Percentiles rank a stretch among this genome's conserved stretches.
These are phyloP conservation scores for Xylaria venustula DNA, from an alignment of 495 filamentous ascomycete genomes.

Conservation along the genomic window DNA sequence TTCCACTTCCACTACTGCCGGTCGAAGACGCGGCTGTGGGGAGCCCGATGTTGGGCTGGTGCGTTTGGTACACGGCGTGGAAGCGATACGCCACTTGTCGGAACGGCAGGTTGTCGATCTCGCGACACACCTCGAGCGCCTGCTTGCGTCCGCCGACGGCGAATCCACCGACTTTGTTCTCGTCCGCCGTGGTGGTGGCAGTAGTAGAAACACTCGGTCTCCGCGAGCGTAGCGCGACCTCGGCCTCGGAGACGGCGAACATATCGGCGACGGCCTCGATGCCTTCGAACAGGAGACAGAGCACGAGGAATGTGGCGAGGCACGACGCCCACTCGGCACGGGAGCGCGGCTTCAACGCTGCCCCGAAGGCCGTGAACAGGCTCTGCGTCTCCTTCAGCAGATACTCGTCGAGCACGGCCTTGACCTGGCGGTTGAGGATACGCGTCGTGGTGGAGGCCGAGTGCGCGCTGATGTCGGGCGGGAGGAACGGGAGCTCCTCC, in stretches of 20 bases:
- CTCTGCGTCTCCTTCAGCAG: conserved; percentile 41
- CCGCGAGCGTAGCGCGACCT: conserved; percentile 38
- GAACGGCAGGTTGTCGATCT: conserved; percentile 53
- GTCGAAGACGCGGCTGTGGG: background rate
- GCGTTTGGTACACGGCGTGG: conserved; percentile 53
- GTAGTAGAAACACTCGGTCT: background rate
- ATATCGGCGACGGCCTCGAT: conserved; percentile 50
- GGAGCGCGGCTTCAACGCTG: conserved; percentile 47
- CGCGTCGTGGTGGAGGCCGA: conserved; percentile 45
- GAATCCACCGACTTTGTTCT: conserved; percentile 38
- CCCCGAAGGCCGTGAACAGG: conserved; percentile 46
- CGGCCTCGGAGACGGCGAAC: conserved; percentile 48
- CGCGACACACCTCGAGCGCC: conserved; percentile 34
- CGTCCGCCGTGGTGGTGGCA: conserved; percentile 17
- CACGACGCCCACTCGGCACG: conserved; percentile 51
- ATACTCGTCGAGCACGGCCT: conserved; percentile 50
- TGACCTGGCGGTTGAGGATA: conserved; percentile 53
- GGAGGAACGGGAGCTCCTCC: background rate
- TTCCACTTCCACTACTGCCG: background rate
- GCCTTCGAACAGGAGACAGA: conserved; percentile 53
- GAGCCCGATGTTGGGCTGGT: conserved; percentile 32
- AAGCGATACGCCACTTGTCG: conserved; percentile 53
- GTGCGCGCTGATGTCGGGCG: background rate
- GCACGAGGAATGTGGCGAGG: conserved; percentile 48
- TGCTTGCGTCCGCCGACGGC: conserved; percentile 4